Evolutionary conservation across 1,284 basidiomycete genomes (phyloP).

Genomic region (Cutaneotrichosporon sp.): DNA sequence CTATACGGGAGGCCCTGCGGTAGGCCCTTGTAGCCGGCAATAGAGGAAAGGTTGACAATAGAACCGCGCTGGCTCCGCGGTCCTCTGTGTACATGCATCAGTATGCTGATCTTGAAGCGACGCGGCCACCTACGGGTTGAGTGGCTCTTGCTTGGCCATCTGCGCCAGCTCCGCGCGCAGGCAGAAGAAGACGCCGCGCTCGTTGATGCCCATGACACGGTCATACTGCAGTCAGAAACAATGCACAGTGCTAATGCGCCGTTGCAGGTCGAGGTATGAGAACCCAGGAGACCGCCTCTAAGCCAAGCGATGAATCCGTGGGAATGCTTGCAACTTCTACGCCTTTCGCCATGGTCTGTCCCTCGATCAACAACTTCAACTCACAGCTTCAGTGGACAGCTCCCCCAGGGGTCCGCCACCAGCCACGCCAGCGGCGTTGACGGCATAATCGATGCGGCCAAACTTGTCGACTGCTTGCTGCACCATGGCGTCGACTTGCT

Average conservation of each 20-base stretch:
- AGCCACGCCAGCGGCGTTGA: slow-evolving; percentile 31
- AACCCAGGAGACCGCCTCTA: too few relatives aligned
- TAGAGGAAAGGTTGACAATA: slow-evolving; percentile 19
- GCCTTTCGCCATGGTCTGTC: too few relatives aligned
- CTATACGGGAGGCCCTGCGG: slow-evolving; percentile 9
- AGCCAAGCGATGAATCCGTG: too few relatives aligned
- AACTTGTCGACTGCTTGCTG: slow-evolving; percentile 11
- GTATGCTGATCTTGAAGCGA: too few relatives aligned
- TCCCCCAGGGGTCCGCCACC: slow-evolving; percentile 15
- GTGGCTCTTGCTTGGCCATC: slow-evolving; percentile 19
- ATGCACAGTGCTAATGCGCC: too few relatives aligned
- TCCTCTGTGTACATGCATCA: not conserved
- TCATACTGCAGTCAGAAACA: slow-evolving; percentile 26
- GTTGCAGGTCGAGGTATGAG: too few relatives aligned
- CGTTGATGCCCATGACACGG: slow-evolving; percentile 26
- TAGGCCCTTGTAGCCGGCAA: slow-evolving; percentile 6
- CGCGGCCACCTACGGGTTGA: not conserved
- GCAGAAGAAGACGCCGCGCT: slow-evolving; percentile 20
- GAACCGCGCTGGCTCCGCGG: slow-evolving; percentile 20
- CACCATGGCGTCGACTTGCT: slow-evolving; percentile 12
- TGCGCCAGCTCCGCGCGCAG: slow-evolving; percentile 18
- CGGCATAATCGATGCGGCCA: slow-evolving; percentile 35
- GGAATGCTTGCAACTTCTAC: too few relatives aligned
- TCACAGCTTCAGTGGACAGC: slow-evolving; percentile 18
- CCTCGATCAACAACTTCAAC: too few relatives aligned